Percentiles rank a stretch among this genome's conserved stretches.
phyloP scores from a whole-genome alignment of 345 rosid genomes.

The Eucalyptus curtisii region DNA sequence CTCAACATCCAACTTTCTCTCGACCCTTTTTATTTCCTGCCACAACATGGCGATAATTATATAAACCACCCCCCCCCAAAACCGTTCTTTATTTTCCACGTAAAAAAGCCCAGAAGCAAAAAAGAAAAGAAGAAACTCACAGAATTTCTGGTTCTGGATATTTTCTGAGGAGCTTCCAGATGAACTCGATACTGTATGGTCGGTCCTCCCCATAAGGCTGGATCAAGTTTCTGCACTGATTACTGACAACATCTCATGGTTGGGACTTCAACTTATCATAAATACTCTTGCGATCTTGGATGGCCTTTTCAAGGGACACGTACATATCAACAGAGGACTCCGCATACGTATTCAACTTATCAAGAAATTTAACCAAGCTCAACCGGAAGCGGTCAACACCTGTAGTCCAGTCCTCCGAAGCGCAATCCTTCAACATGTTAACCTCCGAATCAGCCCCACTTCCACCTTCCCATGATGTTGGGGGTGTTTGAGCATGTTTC shows the following conservation, averaged over 20 bases:
- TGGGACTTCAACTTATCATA: slow-evolving; percentile 15
- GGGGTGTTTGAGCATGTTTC: not conserved
- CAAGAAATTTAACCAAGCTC: slow-evolving; percentile 57
- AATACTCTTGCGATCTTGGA: slow-evolving; percentile 34
- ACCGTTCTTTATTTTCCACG: not conserved
- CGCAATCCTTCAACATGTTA: slow-evolving; percentile 31
- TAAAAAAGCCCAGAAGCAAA: not conserved
- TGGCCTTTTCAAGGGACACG: slow-evolving; percentile 24
- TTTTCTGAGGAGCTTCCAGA: not conserved
- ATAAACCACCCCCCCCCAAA: not conserved
- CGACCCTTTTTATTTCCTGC: not conserved
- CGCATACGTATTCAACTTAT: slow-evolving; percentile 43
- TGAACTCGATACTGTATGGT: not conserved
- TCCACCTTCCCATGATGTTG: slow-evolving; percentile 16
- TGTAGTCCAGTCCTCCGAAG: slow-evolving; percentile 29
- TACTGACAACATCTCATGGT: not conserved
- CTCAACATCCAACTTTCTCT: not conserved
- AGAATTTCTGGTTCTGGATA: not conserved
- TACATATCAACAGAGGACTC: slow-evolving; percentile 46
- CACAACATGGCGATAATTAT: not conserved
- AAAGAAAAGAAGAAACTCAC: not conserved
- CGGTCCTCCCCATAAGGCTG: not conserved
- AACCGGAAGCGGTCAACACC: slow-evolving; percentile 49
- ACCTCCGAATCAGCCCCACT: slow-evolving; percentile 20
- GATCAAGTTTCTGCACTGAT: not conserved